phyloP scores from a whole-genome alignment of 176 grass and related monocot genomes.

The Phragmites australis region DNA sequence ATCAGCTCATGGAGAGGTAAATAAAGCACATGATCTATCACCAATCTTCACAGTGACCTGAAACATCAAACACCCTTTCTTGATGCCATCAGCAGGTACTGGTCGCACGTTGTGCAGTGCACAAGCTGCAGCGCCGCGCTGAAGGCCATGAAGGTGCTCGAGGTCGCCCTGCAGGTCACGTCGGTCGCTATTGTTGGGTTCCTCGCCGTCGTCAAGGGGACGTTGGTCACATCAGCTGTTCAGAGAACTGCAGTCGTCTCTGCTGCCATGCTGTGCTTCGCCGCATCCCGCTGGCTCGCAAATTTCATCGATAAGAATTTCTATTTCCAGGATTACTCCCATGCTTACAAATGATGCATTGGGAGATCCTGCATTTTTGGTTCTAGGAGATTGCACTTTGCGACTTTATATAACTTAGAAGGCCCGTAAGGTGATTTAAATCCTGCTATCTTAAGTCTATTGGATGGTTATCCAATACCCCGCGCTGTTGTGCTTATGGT shows the following conservation, averaged over 20 bases:
- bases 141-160: constrained; percentile 51
- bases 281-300: constrained; percentile 58
- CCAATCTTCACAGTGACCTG: neutral
- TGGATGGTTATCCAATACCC: no score
- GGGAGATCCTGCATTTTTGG: neutral
- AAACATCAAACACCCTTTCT: neutral
- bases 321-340: constrained; percentile 79
- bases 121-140: constrained; percentile 62
- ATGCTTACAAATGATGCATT: constrained; percentile 67
- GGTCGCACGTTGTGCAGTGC: constrained; percentile 87
- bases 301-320: constrained; percentile 80
- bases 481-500: neutral
- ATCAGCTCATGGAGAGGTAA: constrained; percentile 73
- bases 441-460: no score
- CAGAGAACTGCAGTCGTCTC: constrained; percentile 39
- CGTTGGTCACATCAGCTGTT: constrained; percentile 14
- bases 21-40: neutral
- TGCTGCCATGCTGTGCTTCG: constrained; percentile 56
- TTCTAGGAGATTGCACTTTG: neutral
- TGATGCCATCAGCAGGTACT: constrained; percentile 54
- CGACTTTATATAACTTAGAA: no score
- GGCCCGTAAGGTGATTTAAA: no score
- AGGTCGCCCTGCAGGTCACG: constrained; percentile 55
- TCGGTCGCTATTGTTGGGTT: constrained; percentile 53
- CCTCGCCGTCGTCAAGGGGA: constrained; percentile 54